Evolutionary conservation across 805 yeast genomes (phyloP).

Genomic region (Wickerhamiella domercqiae): DNA sequence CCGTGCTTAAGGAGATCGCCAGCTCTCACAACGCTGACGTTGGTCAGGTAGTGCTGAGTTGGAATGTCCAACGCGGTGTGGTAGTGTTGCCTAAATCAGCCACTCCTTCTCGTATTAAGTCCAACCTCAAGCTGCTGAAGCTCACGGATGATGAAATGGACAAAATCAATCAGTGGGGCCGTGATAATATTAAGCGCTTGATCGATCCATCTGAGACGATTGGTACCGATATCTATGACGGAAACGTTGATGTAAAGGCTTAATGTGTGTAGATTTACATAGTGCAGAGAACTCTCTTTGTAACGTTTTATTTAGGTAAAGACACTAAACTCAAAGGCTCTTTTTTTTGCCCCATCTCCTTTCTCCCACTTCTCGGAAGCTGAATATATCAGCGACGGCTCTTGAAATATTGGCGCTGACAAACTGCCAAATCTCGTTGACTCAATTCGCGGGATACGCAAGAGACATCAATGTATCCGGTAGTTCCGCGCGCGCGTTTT

Average conservation of each 20-base stretch:
- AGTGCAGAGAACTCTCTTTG: conserved; percentile 15
- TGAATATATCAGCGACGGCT: too few relatives aligned
- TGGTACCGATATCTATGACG: not conserved
- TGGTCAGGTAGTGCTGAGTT: conserved; percentile 21
- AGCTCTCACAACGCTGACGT: conserved; percentile 34
- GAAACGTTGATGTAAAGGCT: not conserved
- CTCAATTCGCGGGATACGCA: too few relatives aligned
- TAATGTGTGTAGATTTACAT: conserved; percentile 6
- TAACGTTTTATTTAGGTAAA: too few relatives aligned
- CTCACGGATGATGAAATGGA: conserved; percentile 29
- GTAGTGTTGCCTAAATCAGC: conserved; percentile 52
- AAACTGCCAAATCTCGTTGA: too few relatives aligned
- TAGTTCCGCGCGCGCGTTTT: conserved; percentile 9
- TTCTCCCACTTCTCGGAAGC: too few relatives aligned
- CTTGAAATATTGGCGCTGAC: too few relatives aligned
- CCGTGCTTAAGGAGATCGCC: conserved; percentile 45
- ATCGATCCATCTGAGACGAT: not conserved
- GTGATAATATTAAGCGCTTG: not conserved
- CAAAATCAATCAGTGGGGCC: conserved; percentile 4
- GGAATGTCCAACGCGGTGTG: conserved; percentile 31
- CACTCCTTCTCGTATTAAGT: conserved; percentile 40
- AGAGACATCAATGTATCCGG: conserved; percentile 10
- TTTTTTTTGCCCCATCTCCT: too few relatives aligned
- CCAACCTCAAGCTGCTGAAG: conserved; percentile 26
- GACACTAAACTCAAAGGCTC: too few relatives aligned